Evolutionary conservation across 768 basidiomycete genomes (phyloP), one percentile per base, ranked within the genome.

Genomic region (Coprinellus micaceus): DNA sequence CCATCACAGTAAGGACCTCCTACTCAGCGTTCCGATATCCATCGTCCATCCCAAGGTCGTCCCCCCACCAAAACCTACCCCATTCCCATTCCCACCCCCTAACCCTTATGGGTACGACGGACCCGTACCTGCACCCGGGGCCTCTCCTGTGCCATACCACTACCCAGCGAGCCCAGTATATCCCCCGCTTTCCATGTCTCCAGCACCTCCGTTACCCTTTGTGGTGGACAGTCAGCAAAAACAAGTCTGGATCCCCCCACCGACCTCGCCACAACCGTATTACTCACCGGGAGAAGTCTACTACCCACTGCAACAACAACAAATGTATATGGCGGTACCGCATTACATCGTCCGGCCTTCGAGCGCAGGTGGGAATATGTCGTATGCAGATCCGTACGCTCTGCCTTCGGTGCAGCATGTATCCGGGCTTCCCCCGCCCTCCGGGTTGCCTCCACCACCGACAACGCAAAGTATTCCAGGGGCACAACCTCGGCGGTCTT

Each of bases 41-140:
- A 76, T 90, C 21, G 74, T 83, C 22, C 87, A 91, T 66, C 85
- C 87, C 1, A 67, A 73, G n/a, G 82, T 84, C 5, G 62, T 84
- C 9, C 81, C 85, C 17, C 59, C 62, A 15, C 36, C 60, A 24
- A 53, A 60, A n/a, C 51, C 22, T n/a, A 24, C 39, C 29, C 22
- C 36, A 37, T 17, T 17, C 36, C n/a, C 53, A 40, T 21, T 48
- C 46, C 6, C 41, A 26, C 28, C 3, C 26, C 19, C 36, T 37
- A 26, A 9, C 57, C 26, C 19, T 28, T 48, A 58, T 24, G 52
- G 52, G 30, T 50, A 19, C 7, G n/a, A n/a, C 41, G 40, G 48
- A 56, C 22, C 58, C 24, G 50, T 52, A 19, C 43, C 51, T 30
- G 24, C 50, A 12, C 36, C 53, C 11, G 44, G 46, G 10, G 47